Base-by-base conservation (phyloP, 768 basidiomycete species). In the Rhodotorula taiwanensis region DNA sequence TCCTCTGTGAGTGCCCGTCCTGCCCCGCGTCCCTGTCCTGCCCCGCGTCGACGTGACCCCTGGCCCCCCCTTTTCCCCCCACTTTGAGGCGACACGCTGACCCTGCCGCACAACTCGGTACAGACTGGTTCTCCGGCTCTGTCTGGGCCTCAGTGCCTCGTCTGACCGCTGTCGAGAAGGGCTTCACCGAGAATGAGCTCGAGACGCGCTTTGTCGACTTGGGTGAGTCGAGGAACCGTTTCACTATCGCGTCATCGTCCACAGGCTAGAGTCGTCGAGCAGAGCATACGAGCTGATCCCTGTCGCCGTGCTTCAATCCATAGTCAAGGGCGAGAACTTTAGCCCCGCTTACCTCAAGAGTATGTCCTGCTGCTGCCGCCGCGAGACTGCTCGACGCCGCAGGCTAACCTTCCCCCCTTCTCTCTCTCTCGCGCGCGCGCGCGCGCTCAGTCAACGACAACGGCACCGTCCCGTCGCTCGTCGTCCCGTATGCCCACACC, bases 261-360 rank as follows among this genome's bases (percentile, higher is more conserved):
- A 9, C 16, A n/a, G n/a, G n/a, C n/a, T n/a, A n/a, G n/a, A n/a
- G n/a, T n/a, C n/a, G n/a, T n/a, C n/a, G n/a, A n/a, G n/a, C n/a
- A n/a, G n/a, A n/a, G n/a, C n/a, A n/a, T n/a, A n/a, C n/a, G n/a
- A n/a, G 33, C 55, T 58, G 51, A 54, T 36, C 43, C n/a, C 31
- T 2, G 3, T 47, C 11, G 27, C 33, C 52, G 25, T 25, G 25
- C 57, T n/a, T n/a, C n/a, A n/a, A n/a, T n/a, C n/a, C n/a, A n/a
- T n/a, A 63, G 55, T 42, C 45, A 63, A 64, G 36, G 67, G 67
- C 44, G 57, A 64, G 59, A 68, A 68, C 52, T 68, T 68, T 28
- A 21, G 36, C 2, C 67, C 67, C 0, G 62, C 67, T 1, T 68
- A 58, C 67, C 43, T 68, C 1, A 53, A 53, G n/a, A 60, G 61